Evolutionary conservation across 805 yeast species (phyloP), one percentile per base, ranked within the genome.

Genomic region (Peterozyma xylosa): DNA sequence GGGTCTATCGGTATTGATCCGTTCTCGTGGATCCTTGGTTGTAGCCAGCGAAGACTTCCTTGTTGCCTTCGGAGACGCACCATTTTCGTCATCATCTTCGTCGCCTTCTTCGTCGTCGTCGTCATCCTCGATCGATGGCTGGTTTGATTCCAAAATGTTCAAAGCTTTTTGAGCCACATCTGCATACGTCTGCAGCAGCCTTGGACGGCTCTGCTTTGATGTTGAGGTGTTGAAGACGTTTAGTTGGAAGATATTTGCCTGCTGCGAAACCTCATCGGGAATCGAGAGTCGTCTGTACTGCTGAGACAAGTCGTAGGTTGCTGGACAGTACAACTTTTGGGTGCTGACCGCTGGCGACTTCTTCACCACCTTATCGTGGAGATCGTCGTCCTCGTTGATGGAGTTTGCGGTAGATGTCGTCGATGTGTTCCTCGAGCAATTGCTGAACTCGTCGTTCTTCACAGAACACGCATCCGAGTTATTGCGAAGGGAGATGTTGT

Each of bases 291-390:
- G 54, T 34, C 74, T 48, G 4, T 63, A 55, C 9, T 72, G 68
- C 47, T 66, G 62, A 5, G 63, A 53, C 11, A 74, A 55, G 49
- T 74, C 78, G 53, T 67, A 74, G 9, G 60, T 58, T 2, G 80
- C 80, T 0, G 80, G 80, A 27, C 55, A 48, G 48, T 72, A 72
- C 32, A 50, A 45, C 34, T 48, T 42, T n/a, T 43, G 42, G 18
- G 17, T 39, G 29, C 15, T 33, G 5, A 21, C 5, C 29, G 21
- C 11, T 9, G 36, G 15, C 33, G 35, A 29, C 11, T 36, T 18
- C 14, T 16, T 42, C 30, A 15, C 11, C 9, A 41, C 11, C 37
- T 32, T 32, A 18, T 37, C 38, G 14, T 17, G 13, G 11, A 6
- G 11, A 34, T 17, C n/a, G 35, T 29, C 38, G 33, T 38, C 29